Evolutionary conservation across 2,329 filamentous ascomycete species (phyloP).

Genomic region (Epichloe coenophiala): DNA sequence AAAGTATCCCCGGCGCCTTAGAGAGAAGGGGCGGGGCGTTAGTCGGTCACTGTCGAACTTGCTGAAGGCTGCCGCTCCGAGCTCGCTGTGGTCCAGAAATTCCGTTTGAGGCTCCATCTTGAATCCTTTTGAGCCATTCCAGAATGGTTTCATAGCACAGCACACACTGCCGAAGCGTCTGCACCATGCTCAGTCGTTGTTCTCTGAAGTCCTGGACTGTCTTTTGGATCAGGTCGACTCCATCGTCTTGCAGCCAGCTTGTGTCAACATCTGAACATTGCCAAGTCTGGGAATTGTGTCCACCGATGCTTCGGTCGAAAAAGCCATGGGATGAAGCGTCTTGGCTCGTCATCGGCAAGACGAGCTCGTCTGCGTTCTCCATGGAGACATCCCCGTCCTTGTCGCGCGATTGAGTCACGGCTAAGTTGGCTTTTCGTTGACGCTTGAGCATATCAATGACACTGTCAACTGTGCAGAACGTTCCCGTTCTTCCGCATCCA

Average conservation of each 20-base stretch:
- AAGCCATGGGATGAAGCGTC: conserved; percentile 11
- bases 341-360: conserved; percentile 16
- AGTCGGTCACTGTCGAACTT: conserved; percentile 5
- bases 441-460: conserved; percentile 94
- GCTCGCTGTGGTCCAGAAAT: conserved; percentile 12
- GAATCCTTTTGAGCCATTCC: conserved; percentile 59
- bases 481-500: conserved; percentile 87
- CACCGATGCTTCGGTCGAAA: conserved; percentile 7
- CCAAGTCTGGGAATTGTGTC: conserved; percentile 4
- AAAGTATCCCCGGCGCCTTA: no score
- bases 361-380: conserved; percentile 18
- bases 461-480: conserved; percentile 91
- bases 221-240: conserved; percentile 66
- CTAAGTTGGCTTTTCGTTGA: conserved; percentile 39
- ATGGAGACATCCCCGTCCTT: conserved; percentile 35
- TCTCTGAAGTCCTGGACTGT: conserved; percentile 84
- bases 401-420: conserved; percentile 10
- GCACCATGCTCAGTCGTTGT: conserved; percentile 92
- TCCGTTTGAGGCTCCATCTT: conserved; percentile 19
- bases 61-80: conserved; percentile 21
- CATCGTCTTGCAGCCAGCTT: conserved; percentile 55
- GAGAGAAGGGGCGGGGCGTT: no score
- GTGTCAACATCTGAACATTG: conserved; percentile 25
- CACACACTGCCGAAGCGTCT: conserved; percentile 84
- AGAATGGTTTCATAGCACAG: conserved; percentile 91